Evolutionary conservation across 2,329 filamentous ascomycete species (phyloP), one percentile per base, ranked within the genome.

Genomic region (Fusarium cyanostomum): DNA sequence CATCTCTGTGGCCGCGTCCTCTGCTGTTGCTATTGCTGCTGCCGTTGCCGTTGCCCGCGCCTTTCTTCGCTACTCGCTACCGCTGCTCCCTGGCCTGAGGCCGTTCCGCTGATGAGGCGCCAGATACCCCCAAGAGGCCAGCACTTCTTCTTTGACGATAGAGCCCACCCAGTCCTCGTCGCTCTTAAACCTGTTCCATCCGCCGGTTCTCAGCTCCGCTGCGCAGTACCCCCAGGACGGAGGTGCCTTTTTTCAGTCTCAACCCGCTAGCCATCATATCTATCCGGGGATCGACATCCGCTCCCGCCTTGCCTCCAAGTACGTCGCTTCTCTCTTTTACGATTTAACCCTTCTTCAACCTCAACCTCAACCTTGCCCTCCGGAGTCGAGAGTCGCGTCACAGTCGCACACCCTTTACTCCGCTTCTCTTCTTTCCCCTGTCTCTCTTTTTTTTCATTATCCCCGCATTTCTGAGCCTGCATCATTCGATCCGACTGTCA

Each of bases 51-150:
- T 49, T 58, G 34, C 52, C 50, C 46, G 45, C 54, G 34, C 54
- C 53, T 62, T 48, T 48, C 54, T 28, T 61, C 58, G 15, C 45
- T 52, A 37, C 46, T 52, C 48, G 12, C 37, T 52, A 18, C 24
- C 15, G 41, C 38, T 56, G 42, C 33, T 67, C 41, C 44, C 49
- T 61, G 58, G 56, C 64, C 55, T 56, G 59, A 64, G 63, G 52
- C 55, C 35, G 46, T 65, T 70, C 57, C 61, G 64, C 71, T 72
- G 59, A 74, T 69, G 63, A 62, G 51, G 53, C 49, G 67, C 62
- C 74, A 86, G 84, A 80, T 86, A 85, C 77, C 81, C 77, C 72
- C 82, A 84, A 72, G 83, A 85, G 70, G 76, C 82, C 70, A 80
- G 75, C 73, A 79, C 79, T 62, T 79, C 83, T 64, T 78, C 83